Base-by-base conservation (phyloP, 768 basidiomycete species). In the Chlorophyllum brunneum region DNA sequence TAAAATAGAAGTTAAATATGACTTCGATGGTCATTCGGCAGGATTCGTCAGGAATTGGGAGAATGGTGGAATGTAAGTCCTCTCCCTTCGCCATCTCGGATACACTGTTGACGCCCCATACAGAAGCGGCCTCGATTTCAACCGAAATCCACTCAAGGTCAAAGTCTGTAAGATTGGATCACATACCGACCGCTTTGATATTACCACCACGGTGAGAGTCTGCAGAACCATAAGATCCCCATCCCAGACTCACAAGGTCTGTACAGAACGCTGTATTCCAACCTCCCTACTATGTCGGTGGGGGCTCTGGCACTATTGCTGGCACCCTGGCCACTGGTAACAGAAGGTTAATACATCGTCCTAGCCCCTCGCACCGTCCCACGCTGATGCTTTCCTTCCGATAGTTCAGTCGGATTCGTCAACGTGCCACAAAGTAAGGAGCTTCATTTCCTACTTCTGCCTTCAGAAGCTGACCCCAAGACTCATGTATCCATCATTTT, bases 221-320 rank as follows among this genome's bases (percentile, higher is more conserved):
- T 39, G 11, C 4, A 31, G 15, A n/a, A 40, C 7, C 34, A 48
- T 11, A 37, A n/a, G 37, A 29, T 26, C 41, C 29, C 8, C 27
- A 31, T 23, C 42, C 34, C 9, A 29, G 41, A 34, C 29, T 56
- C 16, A 30, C 15, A 34, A 18, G 26, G n/a, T 45, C 5, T 7
- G 11, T 44, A 15, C 48, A 78, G 76, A 73, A 78, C 43, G 63
- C 73, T 16, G 54, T 57, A 18, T 75, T 76, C 56, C 51, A 65
- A 43, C 62, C 68, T 5, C 66, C 71, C 4, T 69, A 64, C 42
- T 73, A 69, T 56, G 61, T 76, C 40, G 77, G 77, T 44, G 70
- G 68, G 34, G 64, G 61, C n/a, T 42, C 50, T 33, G 50, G 50
- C 7, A 4, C 30, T 10, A 29, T 18, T 18, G 33, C 56, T 8